Conservation (phyloP, 768 basidiomycete genomes). For the Lactarius quietus region DNA sequence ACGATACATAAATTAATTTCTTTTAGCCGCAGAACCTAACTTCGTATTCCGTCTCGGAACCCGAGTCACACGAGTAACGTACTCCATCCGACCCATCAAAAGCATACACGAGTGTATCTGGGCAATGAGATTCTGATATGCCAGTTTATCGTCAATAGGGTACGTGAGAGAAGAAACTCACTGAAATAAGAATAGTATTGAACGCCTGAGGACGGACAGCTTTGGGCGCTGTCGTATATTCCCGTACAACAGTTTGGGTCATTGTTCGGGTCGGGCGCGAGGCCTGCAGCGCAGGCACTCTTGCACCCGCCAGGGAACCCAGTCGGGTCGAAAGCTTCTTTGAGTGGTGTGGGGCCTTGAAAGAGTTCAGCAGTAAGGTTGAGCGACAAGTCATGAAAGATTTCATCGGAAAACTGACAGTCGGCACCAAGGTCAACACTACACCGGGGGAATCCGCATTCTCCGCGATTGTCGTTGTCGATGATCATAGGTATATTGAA, state of each 20-base stretch:
- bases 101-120: conserved; percentile 48
- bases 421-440: conserved; percentile 39
- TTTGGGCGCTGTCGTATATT: conserved; percentile 44
- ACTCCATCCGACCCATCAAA: conserved; percentile 44
- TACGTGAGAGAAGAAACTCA: too few relatives aligned
- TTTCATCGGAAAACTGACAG: conserved; percentile 25
- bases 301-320: conserved; percentile 43
- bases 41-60: conserved; percentile 39
- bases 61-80: conserved; percentile 42
- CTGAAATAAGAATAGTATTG: too few relatives aligned
- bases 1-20: too few relatives aligned
- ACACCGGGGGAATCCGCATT: too few relatives aligned
- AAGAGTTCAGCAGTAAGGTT: too few relatives aligned
- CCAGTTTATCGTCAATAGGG: too few relatives aligned
- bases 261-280: conserved; percentile 30
- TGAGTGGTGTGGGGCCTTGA: conserved; percentile 35
- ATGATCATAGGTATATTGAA: conserved; percentile 38
- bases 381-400: background rate
- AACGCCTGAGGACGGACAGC: conserved; percentile 53
- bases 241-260: conserved; percentile 66
- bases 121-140: conserved; percentile 39
- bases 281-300: conserved; percentile 40
- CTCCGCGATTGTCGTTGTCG: conserved; percentile 35
- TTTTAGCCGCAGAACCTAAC: too few relatives aligned
- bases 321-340: conserved; percentile 36